Evolutionary conservation across 2,329 filamentous ascomycete genomes (phyloP).

Genomic region (Phialophora tarda): DNA sequence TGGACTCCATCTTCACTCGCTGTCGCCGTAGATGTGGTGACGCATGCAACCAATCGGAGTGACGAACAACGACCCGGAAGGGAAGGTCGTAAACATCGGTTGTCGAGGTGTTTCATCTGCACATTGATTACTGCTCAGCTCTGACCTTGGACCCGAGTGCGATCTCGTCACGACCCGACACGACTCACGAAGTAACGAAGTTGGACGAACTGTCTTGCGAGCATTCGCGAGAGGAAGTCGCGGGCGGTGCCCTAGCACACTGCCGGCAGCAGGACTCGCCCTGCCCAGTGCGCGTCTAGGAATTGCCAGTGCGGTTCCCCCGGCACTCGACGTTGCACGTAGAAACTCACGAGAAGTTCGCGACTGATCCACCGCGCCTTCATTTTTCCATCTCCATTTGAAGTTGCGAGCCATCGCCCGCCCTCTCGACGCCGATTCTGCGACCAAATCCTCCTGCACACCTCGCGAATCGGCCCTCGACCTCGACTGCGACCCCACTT

Average conservation of each 20-base stretch:
- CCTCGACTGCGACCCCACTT: neutral
- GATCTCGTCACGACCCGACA: conserved; percentile 2
- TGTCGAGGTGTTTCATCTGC: conserved; percentile 27
- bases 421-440: neutral
- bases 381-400: neutral
- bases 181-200: conserved; percentile 24
- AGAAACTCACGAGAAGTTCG: neutral
- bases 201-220: conserved; percentile 6
- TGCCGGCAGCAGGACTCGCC: conserved; percentile 12
- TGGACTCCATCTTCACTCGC: conserved; percentile 11
- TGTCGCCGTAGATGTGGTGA: conserved; percentile 5
- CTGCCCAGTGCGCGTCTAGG: conserved; percentile 25
- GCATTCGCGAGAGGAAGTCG: neutral
- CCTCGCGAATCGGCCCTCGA: neutral
- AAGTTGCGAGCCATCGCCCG: neutral
- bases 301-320: conserved; percentile 26
- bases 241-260: neutral
- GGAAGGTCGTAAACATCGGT: conserved; percentile 19
- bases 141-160: neutral
- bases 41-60: conserved; percentile 14
- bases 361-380: neutral
- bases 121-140: conserved; percentile 3
- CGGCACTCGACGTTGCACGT: conserved; percentile 1
- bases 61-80: neutral
- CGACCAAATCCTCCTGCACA: neutral